These are phyloP conservation scores for Quillaja saponaria DNA, from an alignment of 306 rosid genomes.

Conservation along the genomic window DNA sequence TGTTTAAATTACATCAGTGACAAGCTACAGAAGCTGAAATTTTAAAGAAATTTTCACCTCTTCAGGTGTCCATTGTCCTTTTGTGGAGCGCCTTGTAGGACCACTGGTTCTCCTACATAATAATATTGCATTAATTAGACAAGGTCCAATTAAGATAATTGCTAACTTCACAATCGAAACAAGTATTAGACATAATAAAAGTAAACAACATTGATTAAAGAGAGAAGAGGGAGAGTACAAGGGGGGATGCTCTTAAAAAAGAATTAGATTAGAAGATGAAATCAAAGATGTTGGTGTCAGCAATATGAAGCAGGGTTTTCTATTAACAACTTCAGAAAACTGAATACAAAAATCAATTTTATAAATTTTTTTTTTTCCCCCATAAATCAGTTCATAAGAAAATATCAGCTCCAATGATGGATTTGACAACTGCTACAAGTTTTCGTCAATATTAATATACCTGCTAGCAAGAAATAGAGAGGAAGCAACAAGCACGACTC, in stretches of 20 bases:
- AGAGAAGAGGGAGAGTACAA: slow-evolving; percentile 11
- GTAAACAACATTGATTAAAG: slow-evolving; percentile 2
- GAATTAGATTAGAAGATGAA: neutral
- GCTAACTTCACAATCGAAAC: slow-evolving; percentile 22
- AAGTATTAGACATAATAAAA: neutral
- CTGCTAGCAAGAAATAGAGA: slow-evolving; percentile 10
- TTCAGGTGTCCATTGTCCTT: slow-evolving; percentile 96
- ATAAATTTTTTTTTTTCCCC: too few species aligned
- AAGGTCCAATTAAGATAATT: slow-evolving; percentile 5
- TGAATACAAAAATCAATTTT: too few species aligned
- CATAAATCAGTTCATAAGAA: neutral
- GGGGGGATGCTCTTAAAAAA: neutral
- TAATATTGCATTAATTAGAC: slow-evolving; percentile 18
- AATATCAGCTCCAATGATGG: neutral
- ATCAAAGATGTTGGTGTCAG: too few species aligned
- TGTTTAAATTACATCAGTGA: neutral
- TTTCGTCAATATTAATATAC: slow-evolving; percentile 11
- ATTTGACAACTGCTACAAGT: slow-evolving; percentile 3
- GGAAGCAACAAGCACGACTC: neutral
- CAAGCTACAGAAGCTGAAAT: neutral
- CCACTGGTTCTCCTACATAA: slow-evolving; percentile 89
- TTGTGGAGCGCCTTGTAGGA: slow-evolving; percentile 98
- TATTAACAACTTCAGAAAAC: too few species aligned
- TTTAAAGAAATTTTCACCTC: slow-evolving; percentile 50
- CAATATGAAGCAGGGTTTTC: too few species aligned